Evolutionary conservation across 805 yeast species (phyloP), one percentile per base, ranked within the genome.

Genomic region (Candida fluviatilis): DNA sequence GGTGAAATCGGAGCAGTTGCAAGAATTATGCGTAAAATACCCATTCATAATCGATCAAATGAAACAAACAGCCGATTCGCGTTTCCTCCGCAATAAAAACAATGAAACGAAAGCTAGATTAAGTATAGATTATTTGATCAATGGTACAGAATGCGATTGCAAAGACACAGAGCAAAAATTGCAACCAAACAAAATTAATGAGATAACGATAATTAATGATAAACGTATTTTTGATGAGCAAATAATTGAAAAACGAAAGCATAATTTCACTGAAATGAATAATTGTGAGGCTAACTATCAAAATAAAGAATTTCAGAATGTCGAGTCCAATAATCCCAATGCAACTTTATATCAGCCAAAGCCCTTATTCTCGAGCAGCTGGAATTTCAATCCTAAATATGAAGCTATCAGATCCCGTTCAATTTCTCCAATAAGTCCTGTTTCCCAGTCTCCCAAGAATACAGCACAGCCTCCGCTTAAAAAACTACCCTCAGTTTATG

Each of bases 1-100:
- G 11, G 72, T 83, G 10, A 72, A 77, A 29, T 75, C 78, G n/a
- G 70, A 71, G 21, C 71, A 72, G 15, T 56, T 83, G 39, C 72
- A 75, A 45, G 61, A 58, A n/a, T 55, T 84, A 18, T 76, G 84
- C 50, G 55, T 62, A 4, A 64, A 76, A 43, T 82, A 77, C 51
- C 87, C 89, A 1, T 57, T 64, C 18, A 68, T 84, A 11, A 67
- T 72, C 33, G 76, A 75, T 32, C 82, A 79, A 34, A 80, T 84
- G 71, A 68, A 69, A 45, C 64, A 58, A 29, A 80, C 86, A 0
- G 87, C 90, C 5, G 64, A 66, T 23, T 73, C 69, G 48, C 68
- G 89, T 43, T 59, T 57, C 28, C 48, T 50, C 31, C 40, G 43
- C 12, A 67, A 68, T 42, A 49, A 43, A 37, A 21, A 39, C 14